Evolutionary conservation across 2,329 filamentous ascomycete species (phyloP).

Genomic region (Trichophaea hybrida): DNA sequence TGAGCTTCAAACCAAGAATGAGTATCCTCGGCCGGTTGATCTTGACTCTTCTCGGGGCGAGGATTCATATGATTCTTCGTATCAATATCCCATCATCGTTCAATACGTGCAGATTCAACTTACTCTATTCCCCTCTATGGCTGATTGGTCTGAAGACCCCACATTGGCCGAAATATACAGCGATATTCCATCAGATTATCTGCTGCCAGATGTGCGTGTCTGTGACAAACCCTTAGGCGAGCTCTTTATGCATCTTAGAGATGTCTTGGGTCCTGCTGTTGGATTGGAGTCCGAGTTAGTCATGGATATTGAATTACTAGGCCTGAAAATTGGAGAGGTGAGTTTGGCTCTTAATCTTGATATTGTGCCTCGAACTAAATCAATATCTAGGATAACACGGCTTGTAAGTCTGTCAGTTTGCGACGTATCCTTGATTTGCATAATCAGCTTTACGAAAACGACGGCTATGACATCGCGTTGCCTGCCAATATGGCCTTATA

Average conservation of each 20-base stretch:
- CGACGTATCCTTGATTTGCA: constrained; percentile 17
- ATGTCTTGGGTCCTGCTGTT: constrained; percentile 17
- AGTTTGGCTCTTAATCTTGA: constrained; percentile 1
- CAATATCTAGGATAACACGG: constrained; percentile 15
- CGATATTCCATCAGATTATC: constrained; percentile 14
- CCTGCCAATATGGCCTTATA: background rate
- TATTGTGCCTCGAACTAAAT: background rate
- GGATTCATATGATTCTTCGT: background rate
- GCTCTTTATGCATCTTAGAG: constrained; percentile 17
- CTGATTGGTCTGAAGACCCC: constrained; percentile 11
- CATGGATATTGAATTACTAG: constrained; percentile 18
- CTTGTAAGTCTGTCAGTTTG: constrained; percentile 19
- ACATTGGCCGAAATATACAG: constrained; percentile 4
- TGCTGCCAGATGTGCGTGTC: constrained; percentile 15
- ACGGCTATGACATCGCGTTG: background rate
- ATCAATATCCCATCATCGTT: constrained; percentile 17
- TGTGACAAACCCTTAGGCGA: constrained; percentile 18
- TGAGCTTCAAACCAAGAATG: background rate
- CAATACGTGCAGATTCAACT: constrained; percentile 18
- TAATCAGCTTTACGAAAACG: constrained; percentile 1
- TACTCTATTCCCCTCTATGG: constrained; percentile 16
- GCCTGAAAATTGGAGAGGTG: constrained; percentile 19
- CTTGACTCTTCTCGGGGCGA: background rate
- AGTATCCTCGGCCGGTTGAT: background rate
- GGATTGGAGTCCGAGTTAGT: constrained; percentile 17